Percentiles rank a stretch among this genome's conserved stretches.
These are phyloP conservation scores for Allomyces arbusculus DNA, from an alignment of 192 early-diverging fungal genomes.

Conservation along the genomic window DNA sequence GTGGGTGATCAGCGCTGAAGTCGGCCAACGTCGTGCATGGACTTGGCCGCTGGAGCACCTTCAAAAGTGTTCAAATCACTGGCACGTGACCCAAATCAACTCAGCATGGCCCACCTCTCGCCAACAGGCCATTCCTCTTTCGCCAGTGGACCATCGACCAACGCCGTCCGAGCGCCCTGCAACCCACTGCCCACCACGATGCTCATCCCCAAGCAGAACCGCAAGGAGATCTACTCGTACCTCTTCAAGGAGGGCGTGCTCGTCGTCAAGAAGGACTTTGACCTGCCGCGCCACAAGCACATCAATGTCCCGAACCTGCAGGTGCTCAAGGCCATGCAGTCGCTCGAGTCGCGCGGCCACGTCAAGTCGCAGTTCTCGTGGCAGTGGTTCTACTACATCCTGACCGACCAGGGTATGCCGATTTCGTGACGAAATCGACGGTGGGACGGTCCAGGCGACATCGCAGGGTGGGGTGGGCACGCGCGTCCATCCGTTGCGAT, in stretches of 20 bases:
- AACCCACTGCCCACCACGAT: constrained; percentile 28
- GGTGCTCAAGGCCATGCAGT: constrained; percentile 98
- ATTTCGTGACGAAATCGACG: not conserved
- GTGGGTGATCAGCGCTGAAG: too few relatives aligned
- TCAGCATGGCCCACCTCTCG: too few relatives aligned
- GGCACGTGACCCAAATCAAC: too few relatives aligned
- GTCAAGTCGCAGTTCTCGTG: constrained; percentile 97
- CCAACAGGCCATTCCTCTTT: too few relatives aligned
- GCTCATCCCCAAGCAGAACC: constrained; percentile 93
- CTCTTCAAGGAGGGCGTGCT: constrained; percentile 92
- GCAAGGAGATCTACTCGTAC: constrained; percentile 87
- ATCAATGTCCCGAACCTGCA: constrained; percentile 94
- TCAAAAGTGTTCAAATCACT: too few relatives aligned
- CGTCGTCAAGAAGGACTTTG: constrained; percentile 99
- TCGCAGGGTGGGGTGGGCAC: too few relatives aligned
- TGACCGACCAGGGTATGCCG: constrained; percentile 85
- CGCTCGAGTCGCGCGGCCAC: constrained; percentile 73
- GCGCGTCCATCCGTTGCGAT: too few relatives aligned
- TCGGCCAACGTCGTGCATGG: too few relatives aligned
- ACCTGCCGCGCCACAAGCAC: constrained; percentile 83
- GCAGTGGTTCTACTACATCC: constrained; percentile 99
- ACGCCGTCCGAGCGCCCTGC: too few relatives aligned
- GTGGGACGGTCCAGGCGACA: too few relatives aligned
- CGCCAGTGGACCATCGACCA: too few relatives aligned
- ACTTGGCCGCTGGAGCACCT: too few relatives aligned